phyloP scores from a whole-genome alignment of 306 rosid genomes.

The Acacia melanoxylon region DNA sequence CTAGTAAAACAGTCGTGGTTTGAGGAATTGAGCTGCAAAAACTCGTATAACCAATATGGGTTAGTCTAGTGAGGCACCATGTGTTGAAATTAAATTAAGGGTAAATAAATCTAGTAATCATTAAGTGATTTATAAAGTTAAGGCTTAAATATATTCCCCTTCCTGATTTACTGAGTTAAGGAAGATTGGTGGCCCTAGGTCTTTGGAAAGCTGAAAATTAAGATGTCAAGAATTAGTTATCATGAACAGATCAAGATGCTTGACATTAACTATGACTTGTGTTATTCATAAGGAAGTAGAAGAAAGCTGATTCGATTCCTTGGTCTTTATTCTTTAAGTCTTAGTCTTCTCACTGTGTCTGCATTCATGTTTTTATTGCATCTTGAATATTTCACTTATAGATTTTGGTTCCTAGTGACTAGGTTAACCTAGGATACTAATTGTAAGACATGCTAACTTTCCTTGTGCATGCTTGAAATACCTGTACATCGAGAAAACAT shows the following conservation, averaged over 20 bases:
- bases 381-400: not conserved
- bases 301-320: not conserved
- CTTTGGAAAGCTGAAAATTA: not conserved
- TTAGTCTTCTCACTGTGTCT: not conserved
- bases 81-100: not conserved
- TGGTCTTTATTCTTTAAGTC: not conserved
- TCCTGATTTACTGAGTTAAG: not conserved
- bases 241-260: not conserved
- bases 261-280: not conserved
- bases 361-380: not conserved
- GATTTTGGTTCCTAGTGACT: not conserved
- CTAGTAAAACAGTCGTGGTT: not conserved
- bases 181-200: not conserved
- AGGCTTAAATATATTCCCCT: not conserved
- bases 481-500: not conserved
- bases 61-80: not conserved
- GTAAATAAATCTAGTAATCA: not conserved
- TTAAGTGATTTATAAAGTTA: not conserved
- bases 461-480: not conserved
- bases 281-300: not conserved
- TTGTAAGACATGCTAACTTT: not conserved
- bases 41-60: not conserved
- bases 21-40: not conserved
- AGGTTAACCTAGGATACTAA: not conserved
- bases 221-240: not conserved